Percentiles rank a stretch among this genome's conserved stretches.
Evolutionary conservation across 306 rosid species (phyloP).

Genomic region (Vigna radiata): DNA sequence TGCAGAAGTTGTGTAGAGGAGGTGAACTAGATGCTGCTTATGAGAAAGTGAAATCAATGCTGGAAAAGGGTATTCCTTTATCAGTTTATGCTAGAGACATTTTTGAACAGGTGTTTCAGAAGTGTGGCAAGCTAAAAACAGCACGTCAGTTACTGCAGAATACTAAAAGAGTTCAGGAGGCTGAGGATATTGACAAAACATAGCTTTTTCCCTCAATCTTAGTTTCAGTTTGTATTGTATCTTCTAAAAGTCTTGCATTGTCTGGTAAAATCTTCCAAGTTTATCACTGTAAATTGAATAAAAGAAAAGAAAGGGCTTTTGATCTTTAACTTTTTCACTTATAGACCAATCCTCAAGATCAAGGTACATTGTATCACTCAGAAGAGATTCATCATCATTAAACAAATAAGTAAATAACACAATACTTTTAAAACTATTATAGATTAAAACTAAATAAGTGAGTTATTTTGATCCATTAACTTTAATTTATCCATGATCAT

Average conservation of each 20-base stretch:
- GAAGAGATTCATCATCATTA: too few species aligned
- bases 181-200: constrained; percentile 28
- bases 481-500: too few species aligned
- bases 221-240: constrained; percentile 31
- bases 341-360: neutral
- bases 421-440: neutral
- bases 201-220: neutral
- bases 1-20: constrained; percentile 65
- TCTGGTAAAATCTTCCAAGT: constrained; percentile 13
- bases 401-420: neutral
- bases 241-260: constrained; percentile 28
- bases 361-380: neutral
- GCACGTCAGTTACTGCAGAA: constrained; percentile 62
- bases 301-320: constrained; percentile 1
- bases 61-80: constrained; percentile 59
- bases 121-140: constrained; percentile 57
- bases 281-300: neutral
- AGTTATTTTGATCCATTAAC: neutral
- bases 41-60: constrained; percentile 64
- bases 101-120: constrained; percentile 58
- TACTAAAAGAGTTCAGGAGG: constrained; percentile 38
- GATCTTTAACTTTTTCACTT: neutral
- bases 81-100: constrained; percentile 64
- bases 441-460: neutral
- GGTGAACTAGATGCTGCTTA: constrained; percentile 64